These are phyloP conservation scores for Dioscorea dumetorum DNA, from an alignment of 106 monocot species.

Conservation along the genomic window DNA sequence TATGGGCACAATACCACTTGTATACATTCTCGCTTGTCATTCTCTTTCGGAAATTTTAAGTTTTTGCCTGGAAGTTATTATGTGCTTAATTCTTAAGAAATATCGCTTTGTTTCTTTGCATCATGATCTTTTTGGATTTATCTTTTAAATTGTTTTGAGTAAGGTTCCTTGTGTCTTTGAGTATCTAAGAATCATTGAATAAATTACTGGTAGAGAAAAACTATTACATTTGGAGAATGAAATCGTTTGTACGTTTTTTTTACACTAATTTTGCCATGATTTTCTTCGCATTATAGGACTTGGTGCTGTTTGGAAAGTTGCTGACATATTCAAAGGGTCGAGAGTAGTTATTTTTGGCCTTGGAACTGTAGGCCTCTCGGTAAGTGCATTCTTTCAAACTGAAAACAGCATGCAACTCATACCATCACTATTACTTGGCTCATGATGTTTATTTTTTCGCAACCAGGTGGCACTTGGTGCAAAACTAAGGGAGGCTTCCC, in stretches of 20 bases:
- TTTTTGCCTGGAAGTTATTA: background rate
- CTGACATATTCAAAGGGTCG: slow-evolving; percentile 74
- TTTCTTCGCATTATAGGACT: slow-evolving; percentile 34
- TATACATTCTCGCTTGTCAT: no score
- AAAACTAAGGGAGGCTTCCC: slow-evolving; percentile 64
- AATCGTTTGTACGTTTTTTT: background rate
- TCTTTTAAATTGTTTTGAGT: no score
- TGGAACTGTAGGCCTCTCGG: slow-evolving; percentile 92
- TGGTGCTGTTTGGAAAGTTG: slow-evolving; percentile 95
- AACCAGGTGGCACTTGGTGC: slow-evolving; percentile 88
- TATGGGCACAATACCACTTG: no score
- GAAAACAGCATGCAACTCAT: no score
- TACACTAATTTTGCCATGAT: background rate
- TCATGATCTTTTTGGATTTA: no score
- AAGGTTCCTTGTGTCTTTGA: no score
- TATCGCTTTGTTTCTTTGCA: no score
- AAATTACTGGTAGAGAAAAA: no score
- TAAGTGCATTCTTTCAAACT: slow-evolving; percentile 18
- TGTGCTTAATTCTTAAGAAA: background rate
- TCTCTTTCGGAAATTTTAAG: no score
- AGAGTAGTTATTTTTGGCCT: slow-evolving; percentile 91
- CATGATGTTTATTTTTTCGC: background rate
- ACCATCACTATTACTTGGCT: no score
- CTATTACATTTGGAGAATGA: background rate
- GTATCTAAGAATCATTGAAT: no score